phyloP scores from a whole-genome alignment of 139 green algal genomes.

The Micromonas pusilla region DNA sequence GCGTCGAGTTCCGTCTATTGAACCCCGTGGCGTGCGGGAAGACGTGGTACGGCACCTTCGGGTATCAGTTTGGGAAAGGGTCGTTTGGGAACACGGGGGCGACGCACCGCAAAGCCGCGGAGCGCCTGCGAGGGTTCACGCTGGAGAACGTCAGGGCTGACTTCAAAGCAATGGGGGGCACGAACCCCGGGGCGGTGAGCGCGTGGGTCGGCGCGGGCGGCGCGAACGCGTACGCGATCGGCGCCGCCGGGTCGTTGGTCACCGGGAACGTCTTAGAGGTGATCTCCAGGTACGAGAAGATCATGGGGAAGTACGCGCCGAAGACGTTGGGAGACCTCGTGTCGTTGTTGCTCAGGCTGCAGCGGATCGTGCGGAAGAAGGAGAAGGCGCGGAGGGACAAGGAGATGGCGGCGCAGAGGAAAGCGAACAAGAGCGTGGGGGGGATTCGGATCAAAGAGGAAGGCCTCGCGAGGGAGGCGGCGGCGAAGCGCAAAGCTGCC shows the following conservation, averaged over 20 bases:
- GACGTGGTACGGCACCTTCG: slow-evolving; percentile 91
- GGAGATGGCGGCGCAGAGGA: background rate
- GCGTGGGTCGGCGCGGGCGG: too few species aligned
- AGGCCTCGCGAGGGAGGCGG: background rate
- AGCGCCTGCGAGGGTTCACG: slow-evolving; percentile 23
- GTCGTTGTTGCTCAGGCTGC: background rate
- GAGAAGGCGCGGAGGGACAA: background rate
- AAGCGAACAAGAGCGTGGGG: background rate
- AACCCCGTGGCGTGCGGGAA: slow-evolving; percentile 55
- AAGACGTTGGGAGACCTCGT: background rate
- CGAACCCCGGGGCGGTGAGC: background rate
- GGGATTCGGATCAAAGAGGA: background rate
- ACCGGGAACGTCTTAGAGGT: too few species aligned
- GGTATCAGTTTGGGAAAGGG: slow-evolving; percentile 83
- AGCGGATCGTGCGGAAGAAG: background rate
- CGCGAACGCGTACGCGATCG: too few species aligned
- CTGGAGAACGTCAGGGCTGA: slow-evolving; percentile 21
- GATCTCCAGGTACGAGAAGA: background rate
- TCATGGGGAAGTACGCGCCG: background rate
- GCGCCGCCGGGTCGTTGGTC: background rate
- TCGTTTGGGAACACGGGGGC: slow-evolving; percentile 63
- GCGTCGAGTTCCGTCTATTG: slow-evolving; percentile 87
- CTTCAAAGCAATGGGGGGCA: background rate
- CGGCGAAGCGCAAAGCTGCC: background rate
- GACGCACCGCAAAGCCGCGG: slow-evolving; percentile 54